Base-by-base conservation (phyloP, 129 eudicot genomes). In the Erigeron canadensis region DNA sequence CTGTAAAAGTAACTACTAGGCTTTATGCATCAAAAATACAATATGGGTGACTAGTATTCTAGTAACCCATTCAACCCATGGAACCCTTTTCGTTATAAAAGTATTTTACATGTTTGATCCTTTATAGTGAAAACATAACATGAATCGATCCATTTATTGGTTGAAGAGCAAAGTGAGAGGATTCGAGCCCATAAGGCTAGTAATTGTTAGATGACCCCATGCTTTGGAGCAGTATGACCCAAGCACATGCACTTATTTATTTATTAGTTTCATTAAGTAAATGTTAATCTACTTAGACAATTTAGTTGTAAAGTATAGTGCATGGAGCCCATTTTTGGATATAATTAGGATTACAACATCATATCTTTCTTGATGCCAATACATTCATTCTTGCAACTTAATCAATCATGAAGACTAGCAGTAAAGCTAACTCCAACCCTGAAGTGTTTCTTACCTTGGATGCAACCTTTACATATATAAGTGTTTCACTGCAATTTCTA, bases 391-490 rank as follows among this genome's bases (percentile, higher is more conserved):
- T 84, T 80, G 54, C 70, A 81, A 68, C 73, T 75, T 79, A 86
- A 84, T 80, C 91, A 75, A 77, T 81, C 84, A 70, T 78, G 74
- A 41, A 63, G 71, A 67, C 79, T 19, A 70, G 46, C 43, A 77
- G 96, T 89, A 82, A 89, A 89, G 86, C 85, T 77, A 80, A 89
- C 86, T 89, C 96, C 90, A 89, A 77, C 72, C 67, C 71, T 71
- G 50, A 23, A 50, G 55, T 67, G 53, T 82, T 67, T 72, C 87
- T 82, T 89, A 70, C 71, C 69, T 70, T 75, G 37, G 57, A 45
- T 85, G 80, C 86, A 83, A 82, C 70, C 73, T 56, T 13, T 22
- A 76, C 62, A 40, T 43, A 16, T 71, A 71, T 67, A 82, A 79
- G 68, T 66, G 71, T 67, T 62, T 53, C 37, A 21, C 28, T 44